Evolutionary conservation across 106 monocot genomes (phyloP).

Genomic region (Allium cepa): DNA sequence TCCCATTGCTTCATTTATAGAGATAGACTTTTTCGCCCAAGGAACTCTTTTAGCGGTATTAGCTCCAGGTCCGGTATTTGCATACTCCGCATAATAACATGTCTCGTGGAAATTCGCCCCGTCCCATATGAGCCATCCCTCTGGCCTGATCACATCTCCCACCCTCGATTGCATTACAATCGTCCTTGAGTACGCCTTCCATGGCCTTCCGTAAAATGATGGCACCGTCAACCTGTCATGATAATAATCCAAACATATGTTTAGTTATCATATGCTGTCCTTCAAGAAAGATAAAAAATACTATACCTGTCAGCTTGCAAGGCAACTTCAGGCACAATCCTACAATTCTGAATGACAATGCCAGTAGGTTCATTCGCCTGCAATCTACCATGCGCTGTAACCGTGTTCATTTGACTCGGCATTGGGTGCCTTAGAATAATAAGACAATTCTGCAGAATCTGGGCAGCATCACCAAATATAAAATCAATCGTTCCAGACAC

Average conservation of each 20-base stretch:
- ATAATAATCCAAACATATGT: no score
- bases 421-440: constrained; percentile 35
- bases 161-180: constrained; percentile 28
- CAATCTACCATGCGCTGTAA: constrained; percentile 41
- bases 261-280: no score
- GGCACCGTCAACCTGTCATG: constrained; percentile 4
- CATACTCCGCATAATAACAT: constrained; percentile 38
- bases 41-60: constrained; percentile 4
- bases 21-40: constrained; percentile 14
- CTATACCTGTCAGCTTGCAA: constrained; percentile 4
- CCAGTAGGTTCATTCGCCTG: constrained; percentile 25
- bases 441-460: constrained; percentile 32
- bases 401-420: constrained; percentile 32
- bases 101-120: constrained; percentile 7
- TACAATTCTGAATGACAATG: constrained; percentile 30
- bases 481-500: constrained; percentile 56
- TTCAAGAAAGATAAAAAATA: no score
- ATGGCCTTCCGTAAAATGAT: constrained; percentile 37
- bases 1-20: constrained; percentile 5
- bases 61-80: constrained; percentile 22
- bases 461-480: constrained; percentile 40
- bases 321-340: constrained; percentile 19
- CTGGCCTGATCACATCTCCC: constrained; percentile 22
- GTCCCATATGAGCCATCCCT: constrained; percentile 25
- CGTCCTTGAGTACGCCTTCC: constrained; percentile 29